Evolutionary conservation across 208 protist genomes (phyloP).

Genomic region (Herpetomonas tarakana): DNA sequence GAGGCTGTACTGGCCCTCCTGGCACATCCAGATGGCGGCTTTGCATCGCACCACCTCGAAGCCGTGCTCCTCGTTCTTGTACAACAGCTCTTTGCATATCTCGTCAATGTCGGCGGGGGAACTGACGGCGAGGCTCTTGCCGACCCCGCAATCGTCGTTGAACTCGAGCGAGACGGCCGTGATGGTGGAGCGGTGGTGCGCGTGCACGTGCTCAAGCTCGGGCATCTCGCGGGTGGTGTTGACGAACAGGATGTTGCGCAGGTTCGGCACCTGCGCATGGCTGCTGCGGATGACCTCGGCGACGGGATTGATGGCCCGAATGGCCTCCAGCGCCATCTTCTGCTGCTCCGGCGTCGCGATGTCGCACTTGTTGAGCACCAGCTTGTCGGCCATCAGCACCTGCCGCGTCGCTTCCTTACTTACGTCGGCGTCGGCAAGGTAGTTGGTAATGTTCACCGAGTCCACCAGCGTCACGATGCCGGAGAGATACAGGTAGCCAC

Average conservation of each 20-base stretch:
- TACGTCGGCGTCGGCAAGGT: constrained; percentile 67
- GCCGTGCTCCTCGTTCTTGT: constrained; percentile 50
- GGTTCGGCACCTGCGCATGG: constrained; percentile 54
- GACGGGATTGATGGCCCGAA: constrained; percentile 68
- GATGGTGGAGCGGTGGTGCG: constrained; percentile 44
- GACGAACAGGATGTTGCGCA: constrained; percentile 73
- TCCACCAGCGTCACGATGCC: constrained; percentile 90
- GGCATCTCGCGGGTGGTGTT: constrained; percentile 58
- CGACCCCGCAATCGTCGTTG: constrained; percentile 22
- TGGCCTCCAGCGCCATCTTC: constrained; percentile 24
- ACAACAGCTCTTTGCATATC: constrained; percentile 77
- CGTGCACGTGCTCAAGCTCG: constrained; percentile 63
- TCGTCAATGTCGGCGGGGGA: constrained; percentile 48
- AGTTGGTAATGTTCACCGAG: constrained; percentile 79
- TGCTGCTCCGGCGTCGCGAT: constrained; percentile 63
- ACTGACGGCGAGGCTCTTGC: constrained; percentile 34
- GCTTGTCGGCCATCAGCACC: constrained; percentile 91
- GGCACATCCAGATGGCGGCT: constrained; percentile 79
- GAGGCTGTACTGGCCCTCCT: constrained; percentile 41
- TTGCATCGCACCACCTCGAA: constrained; percentile 90
- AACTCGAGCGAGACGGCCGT: constrained; percentile 76
- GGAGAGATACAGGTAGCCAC: constrained; percentile 76
- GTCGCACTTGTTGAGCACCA: constrained; percentile 96
- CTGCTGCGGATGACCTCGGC: constrained; percentile 49
- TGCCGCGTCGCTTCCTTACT: constrained; percentile 78